Evolutionary conservation across 805 yeast species (phyloP), one percentile per base, ranked within the genome.

Genomic region (Scheffersomyces lignosus): DNA sequence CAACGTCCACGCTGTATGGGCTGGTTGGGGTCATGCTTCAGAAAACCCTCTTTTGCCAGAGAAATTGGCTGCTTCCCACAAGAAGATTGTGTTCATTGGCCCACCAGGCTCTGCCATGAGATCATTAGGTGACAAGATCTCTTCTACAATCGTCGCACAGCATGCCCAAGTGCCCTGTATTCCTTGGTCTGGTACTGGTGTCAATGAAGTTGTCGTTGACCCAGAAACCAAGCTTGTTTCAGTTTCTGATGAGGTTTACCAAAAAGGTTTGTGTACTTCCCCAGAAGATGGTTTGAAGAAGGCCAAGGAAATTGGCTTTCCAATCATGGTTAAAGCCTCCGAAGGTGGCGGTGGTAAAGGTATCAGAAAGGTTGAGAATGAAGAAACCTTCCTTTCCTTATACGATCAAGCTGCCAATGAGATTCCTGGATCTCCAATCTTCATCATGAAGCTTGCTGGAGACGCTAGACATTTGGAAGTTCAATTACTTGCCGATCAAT

Each of bases 301-400:
- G 61, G 99, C 99, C 42, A 78, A 74, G 52, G 62, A 76, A 55
- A 90, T 93, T 55, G 99, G 99, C 1, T 89, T 93, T 73, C 99
- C 99, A 22, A 96, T 93, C 37, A 93, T 93, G 99, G 82, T 93
- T 60, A 93, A 93, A 68, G 99, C 99, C 33, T 89, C 97, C 41
- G 99, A 93, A 80, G 99, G 99, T 75, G 99, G 99, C 68, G 99
- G 99, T 71, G 99, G 99, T 75, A 93, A 93, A 71, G 99, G 99
- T 78, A 93, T 93, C 64, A 84, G 99, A 73, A 89, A 89, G 68
- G 98, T 89, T 47, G 96, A 87, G 39, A 61, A 73, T 45, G 96
- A 85, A 63, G 81, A 80, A 46, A 86, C 89, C 54, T 93, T 93
- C 49, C 56, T 73, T 28, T 45, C 87, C 18, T 67, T 86, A 45